phyloP scores from a whole-genome alignment of 1,284 basidiomycete species.

The Microbotryomycetes sp. region DNA sequence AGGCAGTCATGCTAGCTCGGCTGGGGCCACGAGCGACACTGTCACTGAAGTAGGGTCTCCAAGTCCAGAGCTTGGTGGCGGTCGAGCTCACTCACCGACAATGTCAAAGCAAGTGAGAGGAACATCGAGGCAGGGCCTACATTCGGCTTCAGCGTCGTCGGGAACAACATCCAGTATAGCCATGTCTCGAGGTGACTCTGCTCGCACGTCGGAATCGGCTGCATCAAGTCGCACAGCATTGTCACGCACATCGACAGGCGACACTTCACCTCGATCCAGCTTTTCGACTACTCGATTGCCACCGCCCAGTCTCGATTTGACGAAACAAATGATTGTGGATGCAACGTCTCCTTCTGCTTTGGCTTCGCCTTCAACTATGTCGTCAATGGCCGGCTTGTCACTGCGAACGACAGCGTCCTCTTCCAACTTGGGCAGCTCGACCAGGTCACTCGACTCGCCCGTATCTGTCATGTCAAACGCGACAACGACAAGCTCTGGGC shows the following conservation, averaged over 20 bases:
- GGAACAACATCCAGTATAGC: background rate
- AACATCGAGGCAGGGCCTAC: background rate
- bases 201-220: conserved; percentile 20
- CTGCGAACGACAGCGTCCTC: background rate
- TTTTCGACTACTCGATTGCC: background rate
- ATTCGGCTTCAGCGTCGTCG: background rate
- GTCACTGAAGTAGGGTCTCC: background rate
- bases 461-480: background rate
- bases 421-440: background rate
- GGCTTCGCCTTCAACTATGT: background rate
- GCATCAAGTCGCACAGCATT: conserved; percentile 9
- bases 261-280: conserved; percentile 11
- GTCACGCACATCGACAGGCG: conserved; percentile 14
- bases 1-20: background rate
- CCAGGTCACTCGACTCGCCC: background rate
- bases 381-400: background rate
- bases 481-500: background rate
- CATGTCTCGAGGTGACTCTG: conserved; percentile 26
- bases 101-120: background rate
- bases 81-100: background rate
- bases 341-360: background rate
- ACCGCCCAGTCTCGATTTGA: background rate
- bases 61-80: background rate
- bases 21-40: background rate
- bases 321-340: background rate